These are phyloP conservation scores for Croton setiger DNA, from an alignment of 441 rosid genomes.

Conservation along the genomic window DNA sequence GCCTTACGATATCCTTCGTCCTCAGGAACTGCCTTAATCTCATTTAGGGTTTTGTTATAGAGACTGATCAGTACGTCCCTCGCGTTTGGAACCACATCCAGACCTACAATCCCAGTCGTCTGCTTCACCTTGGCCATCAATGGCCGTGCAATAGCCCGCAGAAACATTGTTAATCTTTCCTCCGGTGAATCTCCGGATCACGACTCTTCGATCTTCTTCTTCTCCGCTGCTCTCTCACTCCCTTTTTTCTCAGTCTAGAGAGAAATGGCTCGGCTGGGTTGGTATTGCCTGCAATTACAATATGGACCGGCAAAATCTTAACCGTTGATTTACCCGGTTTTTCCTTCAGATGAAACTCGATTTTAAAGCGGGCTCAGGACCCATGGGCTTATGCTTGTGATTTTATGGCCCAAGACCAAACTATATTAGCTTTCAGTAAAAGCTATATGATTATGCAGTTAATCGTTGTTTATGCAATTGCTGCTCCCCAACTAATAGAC, in stretches of 20 bases:
- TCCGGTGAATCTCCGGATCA: constrained; percentile 8
- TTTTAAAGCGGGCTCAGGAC: not conserved
- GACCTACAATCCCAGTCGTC: constrained; percentile 89
- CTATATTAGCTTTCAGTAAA: no score
- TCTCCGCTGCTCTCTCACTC: not conserved
- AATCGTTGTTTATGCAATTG: no score
- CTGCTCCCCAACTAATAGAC: not conserved
- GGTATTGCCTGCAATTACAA: not conserved
- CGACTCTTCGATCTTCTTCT: constrained; percentile 6
- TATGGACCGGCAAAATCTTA: not conserved
- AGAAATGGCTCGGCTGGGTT: not conserved
- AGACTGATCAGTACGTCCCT: constrained; percentile 72
- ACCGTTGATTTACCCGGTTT: not conserved
- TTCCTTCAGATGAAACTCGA: not conserved
- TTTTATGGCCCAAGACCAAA: no score
- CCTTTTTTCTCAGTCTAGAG: not conserved
- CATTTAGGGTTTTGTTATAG: constrained; percentile 75
- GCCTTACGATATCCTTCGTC: constrained; percentile 94
- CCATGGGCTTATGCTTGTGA: no score
- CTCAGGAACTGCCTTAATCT: constrained; percentile 80
- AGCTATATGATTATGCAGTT: not conserved
- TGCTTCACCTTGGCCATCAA: constrained; percentile 76
- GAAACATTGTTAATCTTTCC: constrained; percentile 46
- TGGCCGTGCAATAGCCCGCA: constrained; percentile 78
- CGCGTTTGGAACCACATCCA: constrained; percentile 87